Base-by-base conservation (phyloP, 1,284 basidiomycete species). In the Cryptococcus sp. region DNA sequence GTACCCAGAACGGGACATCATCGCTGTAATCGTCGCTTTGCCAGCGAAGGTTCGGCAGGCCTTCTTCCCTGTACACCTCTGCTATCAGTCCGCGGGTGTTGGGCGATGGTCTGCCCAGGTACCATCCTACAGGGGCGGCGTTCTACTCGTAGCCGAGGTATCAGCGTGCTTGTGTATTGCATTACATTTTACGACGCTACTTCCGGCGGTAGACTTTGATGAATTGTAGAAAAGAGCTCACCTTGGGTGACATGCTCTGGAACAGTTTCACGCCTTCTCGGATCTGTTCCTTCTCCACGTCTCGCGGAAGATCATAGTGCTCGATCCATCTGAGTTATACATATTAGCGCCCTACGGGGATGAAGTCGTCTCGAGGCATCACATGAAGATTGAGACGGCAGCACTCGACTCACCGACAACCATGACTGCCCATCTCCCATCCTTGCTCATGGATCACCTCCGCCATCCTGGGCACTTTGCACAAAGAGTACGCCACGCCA, bases 1-100 rank as follows among this genome's bases (percentile, higher is more conserved):
- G 57, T 15, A 54, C 59, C 58, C 63, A 69, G 58, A 65, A 65
- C 0, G 68, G 67, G 17, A 56, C 19, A 38, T 55, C 54, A 19
- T 52, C 55, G n/a, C 27, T 64, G 50, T 69, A 66, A 45, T 55
- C 57, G 58, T 63, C 57, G 2, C 55, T 42, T 53, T 50, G 63
- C 58, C 63, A 72, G 5, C 58, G 38, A 10, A 70, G 58, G 46
- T 66, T 62, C 39, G 52, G 52, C 17, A 62, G 63, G 22, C 70
- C 70, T 20, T 64, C 50, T 50, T 72, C 69, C 43, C 62, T 58
- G 65, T 70, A 70, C 6, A 71, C 65, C 43, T 67, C 60, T 8
- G 69, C 62, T 13, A 72, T 50, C 10, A 72, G 61, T 8, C 56
- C 56, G 1, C 56, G 47, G 0, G 70, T 65, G 17, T 65, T 54